Percentiles rank a stretch among this genome's conserved stretches.
phyloP scores from a whole-genome alignment of 495 filamentous ascomycete genomes.

The Lasiosphaeria miniovina region DNA sequence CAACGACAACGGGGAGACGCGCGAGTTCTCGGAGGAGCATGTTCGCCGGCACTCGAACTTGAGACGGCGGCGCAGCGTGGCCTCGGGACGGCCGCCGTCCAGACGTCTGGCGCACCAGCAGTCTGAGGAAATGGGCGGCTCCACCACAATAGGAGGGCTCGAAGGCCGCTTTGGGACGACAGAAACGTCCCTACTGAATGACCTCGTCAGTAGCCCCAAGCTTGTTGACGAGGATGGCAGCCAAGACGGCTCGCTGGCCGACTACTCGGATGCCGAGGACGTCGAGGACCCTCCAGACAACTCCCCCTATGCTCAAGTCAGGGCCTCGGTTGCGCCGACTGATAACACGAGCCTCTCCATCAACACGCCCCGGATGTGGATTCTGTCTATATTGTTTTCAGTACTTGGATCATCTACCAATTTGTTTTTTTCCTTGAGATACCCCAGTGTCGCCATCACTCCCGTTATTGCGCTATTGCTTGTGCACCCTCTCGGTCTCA shows the following conservation, averaged over 20 bases:
- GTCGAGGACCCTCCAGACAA: conserved; percentile 55
- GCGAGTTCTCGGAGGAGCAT: not conserved
- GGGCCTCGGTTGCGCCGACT: conserved; percentile 70
- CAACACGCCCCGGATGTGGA: conserved; percentile 87
- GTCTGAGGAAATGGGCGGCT: conserved; percentile 42
- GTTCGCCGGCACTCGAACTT: not conserved
- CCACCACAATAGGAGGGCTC: conserved; percentile 39
- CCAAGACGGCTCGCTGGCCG: conserved; percentile 23
- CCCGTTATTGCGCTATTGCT: conserved; percentile 80
- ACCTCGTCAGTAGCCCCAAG: conserved; percentile 28
- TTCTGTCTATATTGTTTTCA: conserved; percentile 71
- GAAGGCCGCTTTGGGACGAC: conserved; percentile 46
- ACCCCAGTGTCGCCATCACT: conserved; percentile 81
- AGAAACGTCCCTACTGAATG: conserved; percentile 38
- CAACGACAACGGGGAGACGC: not conserved
- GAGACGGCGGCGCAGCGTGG: conserved; percentile 17
- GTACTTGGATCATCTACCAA: conserved; percentile 79
- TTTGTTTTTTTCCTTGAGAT: conserved; percentile 78
- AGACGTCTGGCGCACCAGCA: conserved; percentile 20
- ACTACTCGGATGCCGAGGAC: conserved; percentile 21
- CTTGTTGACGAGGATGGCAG: conserved; percentile 24
- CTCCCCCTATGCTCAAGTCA: conserved; percentile 69
- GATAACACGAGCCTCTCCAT: conserved; percentile 74
- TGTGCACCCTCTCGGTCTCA: conserved; percentile 73
- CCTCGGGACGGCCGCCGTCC: conserved; percentile 14